Conservation (phyloP, 805 yeast genomes). For the Schwanniomyces occidentalis region DNA sequence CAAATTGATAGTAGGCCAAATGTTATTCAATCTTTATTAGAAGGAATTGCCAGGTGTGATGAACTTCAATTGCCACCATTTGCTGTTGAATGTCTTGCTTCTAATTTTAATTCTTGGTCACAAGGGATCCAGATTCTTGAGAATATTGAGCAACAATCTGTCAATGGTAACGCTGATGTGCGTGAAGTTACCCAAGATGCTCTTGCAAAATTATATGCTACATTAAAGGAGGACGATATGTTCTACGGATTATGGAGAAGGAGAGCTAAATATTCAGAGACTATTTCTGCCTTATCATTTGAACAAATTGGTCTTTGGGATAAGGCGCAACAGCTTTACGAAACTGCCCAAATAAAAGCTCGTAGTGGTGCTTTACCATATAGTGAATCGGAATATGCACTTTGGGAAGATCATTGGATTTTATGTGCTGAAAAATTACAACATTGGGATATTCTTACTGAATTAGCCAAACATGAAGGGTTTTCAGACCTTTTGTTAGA, state of each 20-base stretch:
- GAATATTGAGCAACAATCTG: conserved; percentile 55
- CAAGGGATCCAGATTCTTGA: conserved; percentile 85
- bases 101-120: conserved; percentile 88
- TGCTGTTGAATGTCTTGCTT: conserved; percentile 82
- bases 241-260: conserved; percentile 98
- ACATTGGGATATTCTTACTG: conserved; percentile 97
- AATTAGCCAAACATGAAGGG: conserved; percentile 96
- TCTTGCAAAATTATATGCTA: conserved; percentile 81
- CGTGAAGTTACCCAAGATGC: conserved; percentile 89
- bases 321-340: conserved; percentile 89
- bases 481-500: conserved; percentile 93
- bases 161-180: conserved; percentile 69
- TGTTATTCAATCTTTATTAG: conserved; percentile 79
- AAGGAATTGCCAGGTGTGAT: conserved; percentile 75
- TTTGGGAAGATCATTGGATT: conserved; percentile 99
- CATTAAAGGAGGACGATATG: conserved; percentile 92
- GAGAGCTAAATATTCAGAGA: conserved; percentile 90
- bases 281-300: conserved; percentile 87
- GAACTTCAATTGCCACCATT: conserved; percentile 89
- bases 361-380: conserved; percentile 93
- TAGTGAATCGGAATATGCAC: conserved; percentile 89
- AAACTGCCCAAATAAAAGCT: conserved; percentile 95
- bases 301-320: conserved; percentile 97
- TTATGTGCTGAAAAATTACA: conserved; percentile 94
- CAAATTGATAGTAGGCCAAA: conserved; percentile 87